Conservation (phyloP, 2,329 filamentous ascomycete genomes). For the Pyrenophora seminiperda region DNA sequence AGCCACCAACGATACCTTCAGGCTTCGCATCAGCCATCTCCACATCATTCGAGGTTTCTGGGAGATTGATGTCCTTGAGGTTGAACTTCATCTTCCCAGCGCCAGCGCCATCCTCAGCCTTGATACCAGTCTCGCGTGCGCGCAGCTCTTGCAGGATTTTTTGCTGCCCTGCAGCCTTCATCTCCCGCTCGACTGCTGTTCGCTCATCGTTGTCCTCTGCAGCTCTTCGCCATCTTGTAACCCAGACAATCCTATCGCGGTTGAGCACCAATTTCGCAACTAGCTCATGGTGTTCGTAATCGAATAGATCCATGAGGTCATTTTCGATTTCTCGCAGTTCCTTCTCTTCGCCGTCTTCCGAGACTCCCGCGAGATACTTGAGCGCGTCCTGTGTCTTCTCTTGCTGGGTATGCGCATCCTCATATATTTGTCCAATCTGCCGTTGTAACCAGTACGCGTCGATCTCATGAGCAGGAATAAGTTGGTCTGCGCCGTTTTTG, state of each 20-base stretch:
- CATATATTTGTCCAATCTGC: constrained; percentile 84
- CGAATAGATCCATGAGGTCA: constrained; percentile 96
- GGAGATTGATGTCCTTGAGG: constrained; percentile 84
- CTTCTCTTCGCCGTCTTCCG: constrained; percentile 79
- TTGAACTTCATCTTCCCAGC: constrained; percentile 80
- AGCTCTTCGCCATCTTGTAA: constrained; percentile 81
- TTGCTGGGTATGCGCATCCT: constrained; percentile 89
- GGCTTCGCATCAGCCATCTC: constrained; percentile 50
- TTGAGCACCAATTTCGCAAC: constrained; percentile 91
- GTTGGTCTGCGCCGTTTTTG: constrained; percentile 57
- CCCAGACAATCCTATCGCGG: constrained; percentile 93
- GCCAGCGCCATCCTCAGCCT: constrained; percentile 62
- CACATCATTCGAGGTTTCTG: constrained; percentile 59
- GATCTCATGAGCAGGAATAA: constrained; percentile 83
- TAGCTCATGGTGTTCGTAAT: constrained; percentile 93
- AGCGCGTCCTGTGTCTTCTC: constrained; percentile 88
- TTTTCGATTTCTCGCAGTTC: constrained; percentile 93
- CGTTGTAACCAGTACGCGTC: constrained; percentile 97
- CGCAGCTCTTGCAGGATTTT: constrained; percentile 86
- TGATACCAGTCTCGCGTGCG: constrained; percentile 68
- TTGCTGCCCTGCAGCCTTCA: constrained; percentile 84
- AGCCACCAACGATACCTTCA: constrained; percentile 70
- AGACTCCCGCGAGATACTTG: constrained; percentile 77
- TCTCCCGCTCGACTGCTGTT: constrained; percentile 81
- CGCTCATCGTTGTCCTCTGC: constrained; percentile 77